Percentiles rank a stretch among this genome's conserved stretches.
phyloP scores from a whole-genome alignment of 2,329 filamentous ascomycete genomes.

The Stemphylium beticola region DNA sequence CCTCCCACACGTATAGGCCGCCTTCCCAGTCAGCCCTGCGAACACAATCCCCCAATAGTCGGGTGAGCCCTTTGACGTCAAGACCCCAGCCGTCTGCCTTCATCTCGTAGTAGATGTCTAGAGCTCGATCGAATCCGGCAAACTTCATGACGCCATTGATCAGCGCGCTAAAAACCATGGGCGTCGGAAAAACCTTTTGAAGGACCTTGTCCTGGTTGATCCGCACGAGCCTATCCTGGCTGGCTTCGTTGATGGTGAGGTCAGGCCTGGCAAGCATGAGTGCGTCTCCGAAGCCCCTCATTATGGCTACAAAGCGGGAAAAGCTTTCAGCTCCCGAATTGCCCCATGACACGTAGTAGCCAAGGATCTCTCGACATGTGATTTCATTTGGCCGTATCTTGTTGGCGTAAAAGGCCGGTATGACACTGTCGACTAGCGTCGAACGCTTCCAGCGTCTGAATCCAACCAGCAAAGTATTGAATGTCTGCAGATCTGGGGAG shows the following conservation, averaged over 20 bases:
- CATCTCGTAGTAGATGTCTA: constrained; percentile 52
- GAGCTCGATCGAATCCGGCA: constrained; percentile 52
- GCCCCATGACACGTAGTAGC: constrained; percentile 46
- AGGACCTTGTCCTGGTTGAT: constrained; percentile 39
- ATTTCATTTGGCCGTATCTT: constrained; percentile 56
- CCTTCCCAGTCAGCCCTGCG: constrained; percentile 45
- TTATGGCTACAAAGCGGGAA: constrained; percentile 47
- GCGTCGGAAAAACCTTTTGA: constrained; percentile 54
- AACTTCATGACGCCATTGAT: constrained; percentile 54
- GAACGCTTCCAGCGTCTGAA: constrained; percentile 53
- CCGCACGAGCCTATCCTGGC: constrained; percentile 34
- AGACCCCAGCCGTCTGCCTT: constrained; percentile 55
- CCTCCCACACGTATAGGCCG: constrained; percentile 50
- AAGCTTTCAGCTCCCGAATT: constrained; percentile 41
- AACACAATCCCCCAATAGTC: constrained; percentile 52
- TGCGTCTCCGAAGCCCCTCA: constrained; percentile 50
- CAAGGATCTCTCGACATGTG: constrained; percentile 50
- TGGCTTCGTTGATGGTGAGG: constrained; percentile 45
- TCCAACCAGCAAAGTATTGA: constrained; percentile 73
- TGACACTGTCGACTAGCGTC: constrained; percentile 36
- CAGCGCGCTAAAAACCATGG: constrained; percentile 52
- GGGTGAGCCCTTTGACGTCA: constrained; percentile 47
- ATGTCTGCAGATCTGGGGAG: constrained; percentile 71
- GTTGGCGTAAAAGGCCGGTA: constrained; percentile 41
- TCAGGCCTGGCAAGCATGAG: constrained; percentile 51